phyloP scores from a whole-genome alignment of 208 protist genomes.

The Porcisia hertigi region DNA sequence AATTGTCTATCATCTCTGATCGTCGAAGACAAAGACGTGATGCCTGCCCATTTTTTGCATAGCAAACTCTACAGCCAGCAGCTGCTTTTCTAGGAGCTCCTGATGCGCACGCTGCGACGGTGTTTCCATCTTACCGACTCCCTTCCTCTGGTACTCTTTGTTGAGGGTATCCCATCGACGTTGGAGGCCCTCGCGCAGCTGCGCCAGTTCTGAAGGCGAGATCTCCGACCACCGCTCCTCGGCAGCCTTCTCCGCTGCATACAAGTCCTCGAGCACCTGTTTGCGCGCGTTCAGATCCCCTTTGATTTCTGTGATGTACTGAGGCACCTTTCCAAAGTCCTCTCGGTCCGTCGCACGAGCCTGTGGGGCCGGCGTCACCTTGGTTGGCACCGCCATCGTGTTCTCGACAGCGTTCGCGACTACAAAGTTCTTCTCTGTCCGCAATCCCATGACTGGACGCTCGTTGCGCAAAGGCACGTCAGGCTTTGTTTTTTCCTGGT shows the following conservation, averaged over 20 bases:
- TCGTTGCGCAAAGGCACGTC: slow-evolving; percentile 81
- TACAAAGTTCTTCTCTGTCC: slow-evolving; percentile 94
- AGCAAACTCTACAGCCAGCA: slow-evolving; percentile 85
- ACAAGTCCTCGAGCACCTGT: slow-evolving; percentile 20
- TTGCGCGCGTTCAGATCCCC: slow-evolving; percentile 63
- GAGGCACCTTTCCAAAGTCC: slow-evolving; percentile 91
- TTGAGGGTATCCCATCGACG: slow-evolving; percentile 89
- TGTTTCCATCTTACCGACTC: slow-evolving; percentile 91
- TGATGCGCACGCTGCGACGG: slow-evolving; percentile 84
- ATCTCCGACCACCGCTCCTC: slow-evolving; percentile 84
- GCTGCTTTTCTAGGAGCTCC: slow-evolving; percentile 78
- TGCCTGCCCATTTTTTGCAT: slow-evolving; percentile 88
- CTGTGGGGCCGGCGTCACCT: slow-evolving; percentile 45
- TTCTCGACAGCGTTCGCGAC: slow-evolving; percentile 94
- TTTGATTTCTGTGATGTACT: slow-evolving; percentile 93
- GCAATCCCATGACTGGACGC: slow-evolving; percentile 92
- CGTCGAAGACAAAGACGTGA: slow-evolving; percentile 86
- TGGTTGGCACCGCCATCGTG: slow-evolving; percentile 85
- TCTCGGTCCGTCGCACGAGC: slow-evolving; percentile 61
- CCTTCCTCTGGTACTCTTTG: slow-evolving; percentile 92
- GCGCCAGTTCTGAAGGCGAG: slow-evolving; percentile 70
- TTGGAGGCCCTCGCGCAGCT: slow-evolving; percentile 87
- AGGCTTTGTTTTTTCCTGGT: slow-evolving; percentile 57
- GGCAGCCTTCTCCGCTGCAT: slow-evolving; percentile 29
- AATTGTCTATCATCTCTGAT: slow-evolving; percentile 46